Conservation (phyloP, 2,329 filamentous ascomycete genomes). For the Magnaporthiopsis rhizophila region DNA sequence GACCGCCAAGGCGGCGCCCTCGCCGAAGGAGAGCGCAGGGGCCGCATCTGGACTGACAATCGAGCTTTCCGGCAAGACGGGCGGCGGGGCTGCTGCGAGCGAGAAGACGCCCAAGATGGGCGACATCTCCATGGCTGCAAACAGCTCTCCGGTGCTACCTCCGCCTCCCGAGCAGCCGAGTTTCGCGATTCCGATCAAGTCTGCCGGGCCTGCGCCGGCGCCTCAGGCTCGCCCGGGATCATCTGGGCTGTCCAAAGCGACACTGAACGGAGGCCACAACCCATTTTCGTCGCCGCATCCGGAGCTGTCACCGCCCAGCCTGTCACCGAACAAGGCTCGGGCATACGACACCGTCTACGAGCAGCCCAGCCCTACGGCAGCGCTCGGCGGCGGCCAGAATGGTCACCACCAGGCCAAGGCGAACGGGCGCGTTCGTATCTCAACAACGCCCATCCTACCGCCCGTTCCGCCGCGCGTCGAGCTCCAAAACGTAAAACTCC, state of each 20-base stretch:
- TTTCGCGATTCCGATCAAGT: constrained; percentile 11
- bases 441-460: constrained; percentile 11
- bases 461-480: constrained; percentile 2
- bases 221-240: neutral
- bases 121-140: neutral
- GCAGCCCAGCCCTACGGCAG: constrained; percentile 19
- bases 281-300: constrained; percentile 36
- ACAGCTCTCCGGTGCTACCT: constrained; percentile 8
- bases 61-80: constrained; percentile 5
- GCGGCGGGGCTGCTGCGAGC: neutral
- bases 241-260: constrained; percentile 10
- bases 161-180: constrained; percentile 4
- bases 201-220: neutral
- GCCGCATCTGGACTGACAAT: neutral
- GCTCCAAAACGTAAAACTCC: neutral
- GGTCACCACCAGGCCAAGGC: constrained; percentile 4
- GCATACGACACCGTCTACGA: constrained; percentile 30
- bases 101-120: constrained; percentile 7
- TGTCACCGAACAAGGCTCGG: constrained; percentile 31
- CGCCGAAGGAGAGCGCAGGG: neutral
- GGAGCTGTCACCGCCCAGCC: constrained; percentile 30
- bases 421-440: constrained; percentile 7
- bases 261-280: constrained; percentile 24
- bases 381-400: constrained; percentile 4
- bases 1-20: neutral